Evolutionary conservation across 495 filamentous ascomycete species (phyloP), one percentile per base, ranked within the genome.

Genomic region (Aspergillus cristatus): DNA sequence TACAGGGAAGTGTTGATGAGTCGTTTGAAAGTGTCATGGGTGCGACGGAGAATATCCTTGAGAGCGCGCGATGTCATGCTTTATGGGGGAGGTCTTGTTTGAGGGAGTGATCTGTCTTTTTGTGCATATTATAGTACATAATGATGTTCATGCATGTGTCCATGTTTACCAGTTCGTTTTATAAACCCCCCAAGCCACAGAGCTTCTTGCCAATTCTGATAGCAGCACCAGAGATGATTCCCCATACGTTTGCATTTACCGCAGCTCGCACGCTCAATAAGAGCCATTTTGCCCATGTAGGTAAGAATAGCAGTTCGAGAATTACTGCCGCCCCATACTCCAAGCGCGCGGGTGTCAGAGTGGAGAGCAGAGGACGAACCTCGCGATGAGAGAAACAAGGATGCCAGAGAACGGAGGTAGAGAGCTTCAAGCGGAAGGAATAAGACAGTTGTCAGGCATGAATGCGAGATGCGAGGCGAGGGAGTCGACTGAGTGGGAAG

Each of bases 361-460:
- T 41, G 38, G 24, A 43, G 47, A 24, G 34, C 34, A 17, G 34
- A 32, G 13, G 48, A 37, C 6, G 53, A 52, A 24, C 48, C 47
- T 3, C 55, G 48, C 8, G 53, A 48, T 2, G 57, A 46, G 6
- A 70, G 40, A 42, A 65, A 74, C 0, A 60, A 53, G 5, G 56
- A 43, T 1, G 69, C 63, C 3, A 74, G 46, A 8, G 70, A 66
- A 7, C 71, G 64, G 7, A 71, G 57, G 33, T 60, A 67, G 8
- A 72, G 51, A 7, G 65, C 57, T 48, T 73, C 70, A 37, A 75
- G 47, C 0, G 71, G 70, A 13, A 66, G 47, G 14, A 71, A 63
- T 8, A 72, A 48, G 8, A 69, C 47, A 15, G 46, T 50, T 5
- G 61, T 66, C 28, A 71, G 6, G 51, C 26, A 66, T 51, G 16